Evolutionary conservation across 2,329 filamentous ascomycete species (phyloP).

Genomic region (Sporothrix phasma): DNA sequence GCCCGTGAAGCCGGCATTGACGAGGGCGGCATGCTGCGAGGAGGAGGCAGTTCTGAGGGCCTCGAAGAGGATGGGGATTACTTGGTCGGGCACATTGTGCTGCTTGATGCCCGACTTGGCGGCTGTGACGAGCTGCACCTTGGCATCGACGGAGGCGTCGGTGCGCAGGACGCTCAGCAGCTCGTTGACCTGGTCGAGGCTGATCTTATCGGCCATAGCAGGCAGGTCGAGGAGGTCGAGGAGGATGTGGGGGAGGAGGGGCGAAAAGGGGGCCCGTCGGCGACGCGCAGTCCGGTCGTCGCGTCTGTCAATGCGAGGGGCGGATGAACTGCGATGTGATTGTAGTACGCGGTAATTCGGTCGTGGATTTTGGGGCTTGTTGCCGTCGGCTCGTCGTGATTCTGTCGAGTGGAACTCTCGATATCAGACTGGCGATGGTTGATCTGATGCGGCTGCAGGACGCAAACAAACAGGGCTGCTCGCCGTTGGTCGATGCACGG

Average conservation of each 20-base stretch:
- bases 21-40: constrained; percentile 66
- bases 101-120: constrained; percentile 89
- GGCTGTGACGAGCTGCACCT: constrained; percentile 55
- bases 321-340: background rate
- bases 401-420: no score
- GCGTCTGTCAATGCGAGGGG: background rate
- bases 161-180: constrained; percentile 33
- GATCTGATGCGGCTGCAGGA: background rate
- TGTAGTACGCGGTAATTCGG: no score
- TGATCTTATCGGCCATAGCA: constrained; percentile 29
- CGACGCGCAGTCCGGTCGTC: background rate
- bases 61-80: constrained; percentile 68
- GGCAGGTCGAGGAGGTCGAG: background rate
- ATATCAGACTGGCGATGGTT: no score
- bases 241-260: background rate
- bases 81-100: constrained; percentile 70
- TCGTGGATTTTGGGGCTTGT: no score
- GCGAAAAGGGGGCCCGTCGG: background rate
- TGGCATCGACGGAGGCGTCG: constrained; percentile 51
- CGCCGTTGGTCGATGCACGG: background rate
- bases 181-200: constrained; percentile 32
- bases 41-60: constrained; percentile 64
- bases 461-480: background rate
- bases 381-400: background rate
- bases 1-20: constrained; percentile 76